These are phyloP conservation scores for Coemansia sp. DNA, from an alignment of 192 early-diverging fungal genomes.

Conservation along the genomic window DNA sequence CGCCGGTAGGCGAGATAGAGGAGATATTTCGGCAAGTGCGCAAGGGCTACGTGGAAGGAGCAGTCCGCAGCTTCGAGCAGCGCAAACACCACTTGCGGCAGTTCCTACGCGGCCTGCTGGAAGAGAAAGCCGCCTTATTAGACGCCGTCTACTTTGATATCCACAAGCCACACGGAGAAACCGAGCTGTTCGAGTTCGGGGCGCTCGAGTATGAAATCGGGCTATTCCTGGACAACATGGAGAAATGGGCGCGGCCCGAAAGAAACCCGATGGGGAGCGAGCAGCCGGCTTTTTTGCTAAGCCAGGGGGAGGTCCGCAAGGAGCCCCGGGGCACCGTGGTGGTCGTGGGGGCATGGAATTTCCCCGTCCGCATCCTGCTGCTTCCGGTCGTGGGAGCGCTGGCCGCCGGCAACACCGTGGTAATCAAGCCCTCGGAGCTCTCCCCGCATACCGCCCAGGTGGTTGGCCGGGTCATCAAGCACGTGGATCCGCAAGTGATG, in stretches of 20 bases:
- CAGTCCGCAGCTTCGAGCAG: constrained; percentile 10
- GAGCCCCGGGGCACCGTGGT: constrained; percentile 78
- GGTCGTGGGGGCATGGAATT: constrained; percentile 73
- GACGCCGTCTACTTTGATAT: constrained; percentile 62
- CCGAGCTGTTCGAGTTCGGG: constrained; percentile 54
- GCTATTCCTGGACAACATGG: constrained; percentile 58
- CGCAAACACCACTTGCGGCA: constrained; percentile 62
- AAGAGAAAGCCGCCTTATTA: constrained; percentile 56
- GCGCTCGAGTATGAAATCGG: constrained; percentile 58
- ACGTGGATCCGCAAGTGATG: constrained; percentile 66
- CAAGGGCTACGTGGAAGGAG: constrained; percentile 45
- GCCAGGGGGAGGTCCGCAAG: constrained; percentile 57
- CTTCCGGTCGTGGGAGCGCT: constrained; percentile 77
- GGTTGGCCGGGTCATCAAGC: constrained; percentile 65
- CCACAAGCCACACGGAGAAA: constrained; percentile 56
- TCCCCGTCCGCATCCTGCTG: constrained; percentile 63
- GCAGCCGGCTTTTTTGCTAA: constrained; percentile 47
- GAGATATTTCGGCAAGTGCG: constrained; percentile 46
- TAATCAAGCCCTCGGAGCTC: constrained; percentile 88
- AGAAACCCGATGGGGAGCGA: constrained; percentile 22
- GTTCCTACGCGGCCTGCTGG: constrained; percentile 59
- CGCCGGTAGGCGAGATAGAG: constrained; percentile 44
- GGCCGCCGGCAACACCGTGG: constrained; percentile 82
- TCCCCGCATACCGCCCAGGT: constrained; percentile 61
- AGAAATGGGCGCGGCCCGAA: constrained; percentile 57